Evolutionary conservation across 768 basidiomycete genomes (phyloP).

Genomic region (Lepiota subincarnata): DNA sequence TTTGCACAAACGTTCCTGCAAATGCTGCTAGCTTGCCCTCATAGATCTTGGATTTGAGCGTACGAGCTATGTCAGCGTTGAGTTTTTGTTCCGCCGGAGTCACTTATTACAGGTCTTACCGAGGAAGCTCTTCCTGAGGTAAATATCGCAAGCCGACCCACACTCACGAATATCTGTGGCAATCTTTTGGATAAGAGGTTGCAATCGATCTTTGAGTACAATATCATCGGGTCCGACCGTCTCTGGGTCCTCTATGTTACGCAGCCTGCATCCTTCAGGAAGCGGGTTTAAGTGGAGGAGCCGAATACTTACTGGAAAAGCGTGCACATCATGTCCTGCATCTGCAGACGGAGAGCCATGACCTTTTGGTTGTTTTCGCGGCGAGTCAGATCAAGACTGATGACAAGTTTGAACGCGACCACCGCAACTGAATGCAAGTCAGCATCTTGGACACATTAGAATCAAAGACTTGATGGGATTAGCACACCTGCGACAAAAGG

Average conservation of each 20-base stretch:
- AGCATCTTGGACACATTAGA: neutral
- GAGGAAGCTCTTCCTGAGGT: slow-evolving; percentile 39
- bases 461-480: neutral
- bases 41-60: slow-evolving; percentile 32
- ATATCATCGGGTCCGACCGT: slow-evolving; percentile 27
- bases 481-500: slow-evolving; percentile 33
- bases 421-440: slow-evolving; percentile 34
- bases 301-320: slow-evolving; percentile 38
- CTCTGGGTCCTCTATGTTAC: slow-evolving; percentile 21
- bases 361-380: slow-evolving; percentile 51
- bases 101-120: slow-evolving; percentile 17
- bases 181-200: slow-evolving; percentile 23
- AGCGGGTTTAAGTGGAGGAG: neutral
- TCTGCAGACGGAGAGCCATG: slow-evolving; percentile 40
- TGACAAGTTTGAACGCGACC: slow-evolving; percentile 44
- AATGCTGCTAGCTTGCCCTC: slow-evolving; percentile 33
- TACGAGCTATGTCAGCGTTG: slow-evolving; percentile 24
- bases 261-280: slow-evolving; percentile 21
- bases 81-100: neutral
- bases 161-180: slow-evolving; percentile 39
- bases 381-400: slow-evolving; percentile 43
- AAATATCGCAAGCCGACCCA: slow-evolving; percentile 42
- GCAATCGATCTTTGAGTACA: slow-evolving; percentile 26
- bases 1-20: slow-evolving; percentile 27
- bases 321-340: slow-evolving; percentile 45